Conservation (phyloP, 495 filamentous ascomycete species). For the Margaritispora aquatica region DNA sequence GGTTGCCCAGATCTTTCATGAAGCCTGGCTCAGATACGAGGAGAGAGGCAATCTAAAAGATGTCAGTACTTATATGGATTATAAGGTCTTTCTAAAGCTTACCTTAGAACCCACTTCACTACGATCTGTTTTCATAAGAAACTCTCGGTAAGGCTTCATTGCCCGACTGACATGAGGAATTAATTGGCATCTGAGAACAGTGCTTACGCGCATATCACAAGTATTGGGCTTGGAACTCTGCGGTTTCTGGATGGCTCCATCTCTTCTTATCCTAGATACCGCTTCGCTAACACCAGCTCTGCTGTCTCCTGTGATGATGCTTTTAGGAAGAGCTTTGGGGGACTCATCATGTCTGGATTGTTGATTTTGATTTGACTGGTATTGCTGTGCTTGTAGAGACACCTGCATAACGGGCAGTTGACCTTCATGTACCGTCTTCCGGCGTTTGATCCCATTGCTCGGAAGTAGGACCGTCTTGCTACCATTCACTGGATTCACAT, state of each 20-base stretch:
- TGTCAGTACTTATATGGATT: too few relatives aligned
- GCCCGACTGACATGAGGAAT: not conserved
- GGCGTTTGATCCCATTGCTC: not conserved
- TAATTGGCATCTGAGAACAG: not conserved
- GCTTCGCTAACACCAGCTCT: not conserved
- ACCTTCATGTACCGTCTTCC: not conserved
- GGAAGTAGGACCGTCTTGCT: not conserved
- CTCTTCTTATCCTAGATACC: not conserved
- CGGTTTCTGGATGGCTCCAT: not conserved
- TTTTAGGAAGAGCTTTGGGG: too few relatives aligned
- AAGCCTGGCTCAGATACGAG: not conserved
- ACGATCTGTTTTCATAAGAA: not conserved
- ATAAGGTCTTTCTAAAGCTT: not conserved
- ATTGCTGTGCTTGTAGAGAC: not conserved
- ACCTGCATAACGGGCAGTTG: not conserved
- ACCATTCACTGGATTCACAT: not conserved
- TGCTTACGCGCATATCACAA: not conserved
- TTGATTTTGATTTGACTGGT: not conserved
- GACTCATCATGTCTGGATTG: too few relatives aligned
- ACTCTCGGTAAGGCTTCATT: not conserved
- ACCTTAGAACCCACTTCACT: not conserved
- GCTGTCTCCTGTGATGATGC: not conserved
- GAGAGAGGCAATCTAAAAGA: not conserved
- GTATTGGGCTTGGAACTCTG: not conserved
- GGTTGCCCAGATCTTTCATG: not conserved